These are phyloP conservation scores for Fusarium protoensiforme DNA, from an alignment of 2,329 filamentous ascomycete species.

Conservation along the genomic window DNA sequence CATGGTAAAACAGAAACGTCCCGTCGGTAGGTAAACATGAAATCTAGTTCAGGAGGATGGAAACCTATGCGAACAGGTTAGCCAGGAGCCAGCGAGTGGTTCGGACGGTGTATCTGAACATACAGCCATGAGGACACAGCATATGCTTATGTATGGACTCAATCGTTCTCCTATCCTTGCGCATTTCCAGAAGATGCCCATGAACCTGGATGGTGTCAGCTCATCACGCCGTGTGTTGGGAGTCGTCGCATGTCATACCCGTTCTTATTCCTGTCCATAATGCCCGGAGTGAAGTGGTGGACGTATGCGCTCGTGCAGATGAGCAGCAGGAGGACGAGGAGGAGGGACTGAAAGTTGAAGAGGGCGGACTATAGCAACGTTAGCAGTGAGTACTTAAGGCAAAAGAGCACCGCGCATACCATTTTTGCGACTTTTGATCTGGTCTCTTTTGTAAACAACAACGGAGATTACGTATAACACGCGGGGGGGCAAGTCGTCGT, in stretches of 20 bases:
- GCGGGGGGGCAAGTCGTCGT: slow-evolving; percentile 9
- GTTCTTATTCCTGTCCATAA: slow-evolving; percentile 93
- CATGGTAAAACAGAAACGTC: slow-evolving; percentile 25
- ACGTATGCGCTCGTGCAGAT: slow-evolving; percentile 97
- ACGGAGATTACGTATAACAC: not conserved
- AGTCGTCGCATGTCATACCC: slow-evolving; percentile 66
- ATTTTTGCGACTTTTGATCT: slow-evolving; percentile 33
- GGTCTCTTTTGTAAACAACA: not conserved
- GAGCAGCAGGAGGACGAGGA: slow-evolving; percentile 92
- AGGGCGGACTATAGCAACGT: slow-evolving; percentile 78
- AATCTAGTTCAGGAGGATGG: slow-evolving; percentile 52
- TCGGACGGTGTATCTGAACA: slow-evolving; percentile 36
- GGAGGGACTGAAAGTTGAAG: slow-evolving; percentile 98
- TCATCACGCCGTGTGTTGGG: not conserved
- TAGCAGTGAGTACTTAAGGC: slow-evolving; percentile 6
- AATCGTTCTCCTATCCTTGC: slow-evolving; percentile 92
- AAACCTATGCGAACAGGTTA: slow-evolving; percentile 41
- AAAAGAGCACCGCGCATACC: slow-evolving; percentile 31
- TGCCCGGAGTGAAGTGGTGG: slow-evolving; percentile 87
- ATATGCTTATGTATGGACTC: slow-evolving; percentile 95
- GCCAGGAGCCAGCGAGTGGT: not conserved
- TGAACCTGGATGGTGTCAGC: slow-evolving; percentile 62
- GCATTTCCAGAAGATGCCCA: slow-evolving; percentile 95
- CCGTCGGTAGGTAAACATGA: slow-evolving; percentile 9
- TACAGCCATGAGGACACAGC: slow-evolving; percentile 94